Base-by-base conservation (phyloP, 148 eudicot species). In the Rhododendron mucronatum region DNA sequence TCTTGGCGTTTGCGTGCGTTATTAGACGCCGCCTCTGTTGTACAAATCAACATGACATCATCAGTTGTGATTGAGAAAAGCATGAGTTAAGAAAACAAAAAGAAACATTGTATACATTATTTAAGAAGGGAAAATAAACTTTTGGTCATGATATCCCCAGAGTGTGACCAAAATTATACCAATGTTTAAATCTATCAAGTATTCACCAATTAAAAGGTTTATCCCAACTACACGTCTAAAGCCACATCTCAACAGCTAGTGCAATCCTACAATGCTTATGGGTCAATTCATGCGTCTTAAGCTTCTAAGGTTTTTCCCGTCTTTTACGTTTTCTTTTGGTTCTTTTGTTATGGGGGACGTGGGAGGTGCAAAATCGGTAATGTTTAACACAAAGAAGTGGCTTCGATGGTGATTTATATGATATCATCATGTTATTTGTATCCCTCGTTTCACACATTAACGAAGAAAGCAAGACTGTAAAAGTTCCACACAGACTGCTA, bases 1-100 rank as follows among this genome's bases (percentile, higher is more conserved):
- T 93, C 89, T 95, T 92, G 74, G 94, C 96, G 78, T 94, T 95
- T 76, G 95, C 93, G 53, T 92, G 96, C 12, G 94, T 86, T 80
- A 94, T 91, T 39, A 94, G 82, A 30, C 96, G 92, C 78, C 95
- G 91, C 86, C 94, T 94, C 96, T 95, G 94, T 57, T 84, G 33
- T 37, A 41, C 28, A 80, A 20, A 73, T 33, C 53, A 82, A 50
- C 30, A 55, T 21, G 16, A 20, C 61, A 83, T 33, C 59, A 55
- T 18, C 35, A 81, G 67, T 81, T 20, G 6, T 55, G 45, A 20
- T 30, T 11, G 16, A 82, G 74, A 39, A 61, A 82, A 61, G 21
- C 11, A 21, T 20, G n/a, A 53, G 83, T 53, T 16, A 30, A 10
- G 10, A 53, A 41, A 80, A 35, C 15, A 80, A 21, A 51, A 50